Percentiles rank a stretch among this genome's conserved stretches.
These are phyloP conservation scores for Hypsizygus marmoreus DNA, from an alignment of 768 basidiomycete genomes.

Conservation along the genomic window DNA sequence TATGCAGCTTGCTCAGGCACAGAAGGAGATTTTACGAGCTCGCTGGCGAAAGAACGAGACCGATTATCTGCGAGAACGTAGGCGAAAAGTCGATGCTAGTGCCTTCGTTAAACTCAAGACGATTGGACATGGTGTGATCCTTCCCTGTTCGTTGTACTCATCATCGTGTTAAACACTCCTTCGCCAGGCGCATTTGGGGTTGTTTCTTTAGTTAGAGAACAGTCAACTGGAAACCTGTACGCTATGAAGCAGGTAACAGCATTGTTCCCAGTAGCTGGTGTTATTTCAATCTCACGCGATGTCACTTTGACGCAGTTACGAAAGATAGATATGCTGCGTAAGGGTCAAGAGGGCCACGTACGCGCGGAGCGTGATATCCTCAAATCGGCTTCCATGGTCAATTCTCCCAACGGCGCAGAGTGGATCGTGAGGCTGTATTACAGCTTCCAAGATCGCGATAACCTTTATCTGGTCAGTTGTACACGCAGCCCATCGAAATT, in stretches of 20 bases:
- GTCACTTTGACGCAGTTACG: constrained; percentile 55
- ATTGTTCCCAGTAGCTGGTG: constrained; percentile 4
- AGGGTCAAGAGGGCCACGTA: constrained; percentile 97
- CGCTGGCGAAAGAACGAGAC: constrained; percentile 90
- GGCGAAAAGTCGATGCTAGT: constrained; percentile 80
- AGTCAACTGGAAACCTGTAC: constrained; percentile 74
- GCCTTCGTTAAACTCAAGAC: constrained; percentile 90
- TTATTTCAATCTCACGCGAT: constrained; percentile 18
- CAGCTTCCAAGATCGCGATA: constrained; percentile 93
- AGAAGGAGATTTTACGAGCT: constrained; percentile 70
- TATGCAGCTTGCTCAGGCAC: constrained; percentile 67
- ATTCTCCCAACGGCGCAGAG: constrained; percentile 73
- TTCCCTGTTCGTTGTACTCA: constrained; percentile 18
- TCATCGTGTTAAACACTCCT: constrained; percentile 20
- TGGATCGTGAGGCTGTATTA: constrained; percentile 96
- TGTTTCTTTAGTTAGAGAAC: constrained; percentile 88
- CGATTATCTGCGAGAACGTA: constrained; percentile 81
- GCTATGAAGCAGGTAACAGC: constrained; percentile 92
- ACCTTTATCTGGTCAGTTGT: constrained; percentile 86
- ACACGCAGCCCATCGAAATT: constrained; percentile 41
- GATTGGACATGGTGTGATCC: constrained; percentile 81
- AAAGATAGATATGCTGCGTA: constrained; percentile 91
- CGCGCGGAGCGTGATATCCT: constrained; percentile 94
- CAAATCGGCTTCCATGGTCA: constrained; percentile 83
- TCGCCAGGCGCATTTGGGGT: constrained; percentile 89